Percentiles rank a stretch among this genome's conserved stretches.
phyloP scores from a whole-genome alignment of 2,329 filamentous ascomycete genomes.

The Aspergillus hortae region DNA sequence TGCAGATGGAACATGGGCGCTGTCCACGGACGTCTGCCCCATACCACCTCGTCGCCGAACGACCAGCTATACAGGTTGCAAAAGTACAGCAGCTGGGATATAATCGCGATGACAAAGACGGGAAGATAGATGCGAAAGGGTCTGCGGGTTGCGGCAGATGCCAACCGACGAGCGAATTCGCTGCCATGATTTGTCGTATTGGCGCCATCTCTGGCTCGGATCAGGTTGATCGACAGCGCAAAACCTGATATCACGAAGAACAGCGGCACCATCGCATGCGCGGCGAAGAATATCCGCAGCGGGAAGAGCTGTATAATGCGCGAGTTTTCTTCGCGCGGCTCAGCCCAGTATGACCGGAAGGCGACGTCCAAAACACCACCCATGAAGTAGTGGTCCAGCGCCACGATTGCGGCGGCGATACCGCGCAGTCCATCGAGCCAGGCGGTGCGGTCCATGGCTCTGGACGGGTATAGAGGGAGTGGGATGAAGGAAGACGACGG shows the following conservation, averaged over 20 bases:
- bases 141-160: slow-evolving; percentile 16
- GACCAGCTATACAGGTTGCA: slow-evolving; percentile 15
- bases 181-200: slow-evolving; percentile 4
- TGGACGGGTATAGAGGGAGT: neutral
- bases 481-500: neutral
- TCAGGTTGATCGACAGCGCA: slow-evolving; percentile 50
- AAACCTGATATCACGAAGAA: slow-evolving; percentile 61
- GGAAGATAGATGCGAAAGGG: slow-evolving; percentile 20
- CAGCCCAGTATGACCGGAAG: slow-evolving; percentile 20
- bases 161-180: slow-evolving; percentile 4
- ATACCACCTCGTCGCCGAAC: slow-evolving; percentile 14
- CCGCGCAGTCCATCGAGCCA: slow-evolving; percentile 27
- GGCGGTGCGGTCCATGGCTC: slow-evolving; percentile 15
- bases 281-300: slow-evolving; percentile 35
- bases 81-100: slow-evolving; percentile 18
- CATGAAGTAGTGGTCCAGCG: slow-evolving; percentile 22
- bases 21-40: slow-evolving; percentile 15
- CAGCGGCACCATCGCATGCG: slow-evolving; percentile 45
- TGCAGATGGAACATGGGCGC: slow-evolving; percentile 15
- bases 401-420: slow-evolving; percentile 23
- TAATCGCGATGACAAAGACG: slow-evolving; percentile 12
- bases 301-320: slow-evolving; percentile 33
- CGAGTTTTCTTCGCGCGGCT: slow-evolving; percentile 14
- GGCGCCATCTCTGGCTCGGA: slow-evolving; percentile 24
- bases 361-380: slow-evolving; percentile 15